A percentile compares a stretch with the other conserved stretches of the same genome.
Evolutionary conservation across 1,284 basidiomycete species (phyloP).

Genomic region (Rhodotorula sp.): DNA sequence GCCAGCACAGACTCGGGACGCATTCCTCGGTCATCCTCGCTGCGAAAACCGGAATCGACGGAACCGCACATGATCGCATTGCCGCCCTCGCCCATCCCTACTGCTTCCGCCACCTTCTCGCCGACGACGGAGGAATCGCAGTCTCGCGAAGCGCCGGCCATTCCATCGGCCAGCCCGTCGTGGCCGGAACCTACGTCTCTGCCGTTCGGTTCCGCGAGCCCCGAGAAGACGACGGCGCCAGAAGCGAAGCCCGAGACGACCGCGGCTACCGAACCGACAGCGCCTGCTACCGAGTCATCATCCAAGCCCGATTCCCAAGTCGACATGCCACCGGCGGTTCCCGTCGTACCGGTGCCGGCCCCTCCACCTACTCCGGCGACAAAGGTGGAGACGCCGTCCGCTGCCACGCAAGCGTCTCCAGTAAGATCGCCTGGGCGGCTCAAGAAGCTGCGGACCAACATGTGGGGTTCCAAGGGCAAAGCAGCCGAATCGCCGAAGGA

Average conservation of each 20-base stretch:
- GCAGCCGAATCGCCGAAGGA: neutral
- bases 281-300: no score
- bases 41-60: slow-evolving; percentile 7
- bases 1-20: slow-evolving; percentile 5
- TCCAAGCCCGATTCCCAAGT: no score
- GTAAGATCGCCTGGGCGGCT: slow-evolving; percentile 13
- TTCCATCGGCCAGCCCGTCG: slow-evolving; percentile 10
- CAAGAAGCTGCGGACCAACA: slow-evolving; percentile 10
- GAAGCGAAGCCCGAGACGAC: no score
- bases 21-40: slow-evolving; percentile 27
- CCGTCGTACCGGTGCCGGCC: neutral
- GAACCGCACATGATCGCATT: slow-evolving; percentile 28
- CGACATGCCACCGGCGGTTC: neutral
- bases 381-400: neutral
- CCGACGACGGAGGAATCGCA: slow-evolving; percentile 3
- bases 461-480: slow-evolving; percentile 23
- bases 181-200: slow-evolving; percentile 7
- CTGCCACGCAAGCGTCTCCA: neutral
- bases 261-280: no score
- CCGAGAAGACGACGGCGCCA: no score
- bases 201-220: neutral
- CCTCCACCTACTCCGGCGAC: neutral
- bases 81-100: slow-evolving; percentile 30
- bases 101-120: neutral
- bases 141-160: neutral